A percentile compares a stretch with the other conserved stretches of the same genome.
Evolutionary conservation across 768 basidiomycete species (phyloP).

Genomic region (Dioszegia hungarica): DNA sequence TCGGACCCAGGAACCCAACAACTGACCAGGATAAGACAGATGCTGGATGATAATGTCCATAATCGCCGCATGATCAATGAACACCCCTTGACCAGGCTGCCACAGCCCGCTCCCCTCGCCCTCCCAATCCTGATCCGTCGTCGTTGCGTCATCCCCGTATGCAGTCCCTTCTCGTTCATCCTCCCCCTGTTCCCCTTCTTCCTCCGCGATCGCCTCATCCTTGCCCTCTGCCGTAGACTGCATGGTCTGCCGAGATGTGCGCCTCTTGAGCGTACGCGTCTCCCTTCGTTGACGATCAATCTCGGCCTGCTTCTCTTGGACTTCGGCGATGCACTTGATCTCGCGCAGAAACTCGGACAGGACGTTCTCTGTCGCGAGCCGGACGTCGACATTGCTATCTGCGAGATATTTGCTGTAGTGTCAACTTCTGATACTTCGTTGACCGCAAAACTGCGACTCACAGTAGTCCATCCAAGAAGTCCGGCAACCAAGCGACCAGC

Average conservation of each 20-base stretch:
- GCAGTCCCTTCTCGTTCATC: slow-evolving; percentile 14
- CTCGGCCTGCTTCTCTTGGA: slow-evolving; percentile 54
- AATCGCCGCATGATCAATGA: slow-evolving; percentile 83
- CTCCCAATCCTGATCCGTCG: slow-evolving; percentile 46
- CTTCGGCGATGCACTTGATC: slow-evolving; percentile 74
- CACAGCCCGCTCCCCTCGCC: slow-evolving; percentile 56
- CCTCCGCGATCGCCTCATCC: slow-evolving; percentile 24
- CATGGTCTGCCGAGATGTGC: slow-evolving; percentile 44
- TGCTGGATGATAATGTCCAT: slow-evolving; percentile 89
- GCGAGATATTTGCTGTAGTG: slow-evolving; percentile 78
- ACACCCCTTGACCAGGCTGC: slow-evolving; percentile 90
- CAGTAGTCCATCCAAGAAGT: slow-evolving; percentile 90
- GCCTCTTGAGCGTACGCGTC: slow-evolving; percentile 40
- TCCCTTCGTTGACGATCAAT: slow-evolving; percentile 20
- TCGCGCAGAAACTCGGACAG: slow-evolving; percentile 86
- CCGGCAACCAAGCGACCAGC: slow-evolving; percentile 86
- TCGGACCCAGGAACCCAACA: not conserved
- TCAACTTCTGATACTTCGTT: slow-evolving; percentile 9
- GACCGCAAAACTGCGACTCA: slow-evolving; percentile 52
- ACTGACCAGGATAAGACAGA: slow-evolving; percentile 69
- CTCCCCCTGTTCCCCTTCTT: slow-evolving; percentile 12
- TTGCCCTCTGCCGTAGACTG: slow-evolving; percentile 25
- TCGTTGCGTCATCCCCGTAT: slow-evolving; percentile 23
- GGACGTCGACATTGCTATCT: slow-evolving; percentile 89
- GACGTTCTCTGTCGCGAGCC: slow-evolving; percentile 81